Conservation (phyloP, 257 asterid genomes). For the Perilla frutescens region DNA sequence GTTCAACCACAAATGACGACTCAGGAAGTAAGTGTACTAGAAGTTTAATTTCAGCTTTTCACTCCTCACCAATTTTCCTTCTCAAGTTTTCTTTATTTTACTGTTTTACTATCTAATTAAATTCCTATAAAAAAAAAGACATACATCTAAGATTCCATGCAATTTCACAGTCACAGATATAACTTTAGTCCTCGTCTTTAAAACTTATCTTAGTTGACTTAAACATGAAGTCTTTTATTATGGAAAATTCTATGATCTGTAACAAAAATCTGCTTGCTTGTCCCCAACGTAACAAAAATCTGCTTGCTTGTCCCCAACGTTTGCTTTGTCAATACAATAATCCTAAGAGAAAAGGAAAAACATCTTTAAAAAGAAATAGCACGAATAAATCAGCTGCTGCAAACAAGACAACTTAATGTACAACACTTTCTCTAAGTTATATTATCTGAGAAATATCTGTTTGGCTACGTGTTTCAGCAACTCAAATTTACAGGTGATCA, state of each 20-base stretch:
- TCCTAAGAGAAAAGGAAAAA: background rate
- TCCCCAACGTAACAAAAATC: background rate
- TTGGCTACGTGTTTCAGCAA: background rate
- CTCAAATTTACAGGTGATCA: slow-evolving; percentile 1
- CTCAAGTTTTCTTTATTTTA: no score
- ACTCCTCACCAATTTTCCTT: no score
- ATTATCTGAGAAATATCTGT: background rate
- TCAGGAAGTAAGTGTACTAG: no score
- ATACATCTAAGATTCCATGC: background rate
- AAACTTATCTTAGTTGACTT: background rate
- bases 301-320: background rate
- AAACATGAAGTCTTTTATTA: background rate
- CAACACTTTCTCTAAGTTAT: background rate
- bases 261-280: background rate
- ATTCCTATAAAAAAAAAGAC: no score
- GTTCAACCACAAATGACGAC: no score
- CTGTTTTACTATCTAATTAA: no score
- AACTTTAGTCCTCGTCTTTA: background rate
- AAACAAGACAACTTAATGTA: background rate
- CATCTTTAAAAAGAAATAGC: background rate
- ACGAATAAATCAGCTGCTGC: slow-evolving; percentile 6
- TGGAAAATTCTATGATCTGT: no score
- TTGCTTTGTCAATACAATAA: background rate
- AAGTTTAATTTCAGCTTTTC: no score
- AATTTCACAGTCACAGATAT: background rate